Conservation (phyloP, 75 land plant genomes). For the Gnetum montanum region DNA sequence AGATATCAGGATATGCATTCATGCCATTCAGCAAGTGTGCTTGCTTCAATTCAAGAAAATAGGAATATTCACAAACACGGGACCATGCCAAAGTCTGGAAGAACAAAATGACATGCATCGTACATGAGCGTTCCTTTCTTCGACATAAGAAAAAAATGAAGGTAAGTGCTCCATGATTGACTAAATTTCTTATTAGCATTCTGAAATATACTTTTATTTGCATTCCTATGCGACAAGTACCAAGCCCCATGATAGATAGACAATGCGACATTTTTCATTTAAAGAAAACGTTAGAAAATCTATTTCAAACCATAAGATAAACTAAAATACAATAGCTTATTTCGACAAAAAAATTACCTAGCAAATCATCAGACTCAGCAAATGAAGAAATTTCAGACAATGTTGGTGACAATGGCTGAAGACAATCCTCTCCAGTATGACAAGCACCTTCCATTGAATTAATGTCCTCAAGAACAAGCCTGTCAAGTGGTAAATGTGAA, state of each 20-base stretch:
- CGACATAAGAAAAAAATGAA: too few relatives aligned
- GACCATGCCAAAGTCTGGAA: too few relatives aligned
- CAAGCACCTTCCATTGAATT: not conserved
- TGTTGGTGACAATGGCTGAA: constrained; percentile 4
- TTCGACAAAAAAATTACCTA: constrained; percentile 2
- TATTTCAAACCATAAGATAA: not conserved
- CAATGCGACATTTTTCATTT: not conserved
- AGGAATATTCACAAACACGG: too few relatives aligned
- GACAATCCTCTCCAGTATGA: not conserved
- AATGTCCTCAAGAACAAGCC: not conserved
- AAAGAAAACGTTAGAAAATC: not conserved
- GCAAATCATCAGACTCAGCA: constrained; percentile 4
- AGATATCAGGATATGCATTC: too few relatives aligned
- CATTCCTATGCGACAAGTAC: not conserved
- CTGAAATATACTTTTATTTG: not conserved
- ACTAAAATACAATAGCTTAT: not conserved
- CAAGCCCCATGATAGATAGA: not conserved
- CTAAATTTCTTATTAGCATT: too few relatives aligned
- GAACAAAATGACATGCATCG: too few relatives aligned
- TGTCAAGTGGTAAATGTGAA: not conserved
- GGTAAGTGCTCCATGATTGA: too few relatives aligned
- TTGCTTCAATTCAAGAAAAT: too few relatives aligned
- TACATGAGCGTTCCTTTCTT: too few relatives aligned
- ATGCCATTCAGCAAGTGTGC: too few relatives aligned
- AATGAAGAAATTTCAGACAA: constrained; percentile 8